These are phyloP conservation scores for Salix viminalis DNA, from an alignment of 345 rosid genomes.

Conservation along the genomic window DNA sequence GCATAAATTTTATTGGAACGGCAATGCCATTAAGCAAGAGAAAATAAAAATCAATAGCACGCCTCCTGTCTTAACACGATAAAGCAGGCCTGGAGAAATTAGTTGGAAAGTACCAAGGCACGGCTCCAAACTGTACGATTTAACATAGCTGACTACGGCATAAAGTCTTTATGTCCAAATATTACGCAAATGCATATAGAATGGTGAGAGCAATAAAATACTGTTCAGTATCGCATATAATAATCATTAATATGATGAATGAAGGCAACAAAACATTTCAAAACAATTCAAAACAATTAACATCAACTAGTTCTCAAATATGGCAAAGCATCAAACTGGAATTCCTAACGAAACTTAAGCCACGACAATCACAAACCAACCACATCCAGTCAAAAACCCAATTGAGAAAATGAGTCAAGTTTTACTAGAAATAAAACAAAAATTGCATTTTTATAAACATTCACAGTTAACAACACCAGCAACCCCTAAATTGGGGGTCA, in stretches of 20 bases:
- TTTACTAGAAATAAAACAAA: conserved; percentile 8
- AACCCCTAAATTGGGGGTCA: background rate
- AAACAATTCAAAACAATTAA: background rate
- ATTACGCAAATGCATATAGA: background rate
- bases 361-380: background rate
- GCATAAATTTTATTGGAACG: background rate
- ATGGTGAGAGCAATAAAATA: background rate
- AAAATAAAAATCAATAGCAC: background rate
- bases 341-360: background rate
- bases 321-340: background rate
- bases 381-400: background rate
- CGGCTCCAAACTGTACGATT: background rate
- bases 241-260: background rate
- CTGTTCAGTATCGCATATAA: background rate
- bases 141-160: background rate
- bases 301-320: background rate
- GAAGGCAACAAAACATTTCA: background rate
- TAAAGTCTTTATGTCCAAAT: background rate
- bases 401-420: background rate
- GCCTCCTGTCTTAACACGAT: background rate
- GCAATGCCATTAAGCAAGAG: background rate
- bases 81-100: background rate
- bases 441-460: conserved; percentile 8
- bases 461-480: background rate
- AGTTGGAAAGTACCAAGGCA: background rate